Evolutionary conservation across 2,329 filamentous ascomycete species (phyloP), one percentile per base, ranked within the genome.

Genomic region (Microsporum audouinii): DNA sequence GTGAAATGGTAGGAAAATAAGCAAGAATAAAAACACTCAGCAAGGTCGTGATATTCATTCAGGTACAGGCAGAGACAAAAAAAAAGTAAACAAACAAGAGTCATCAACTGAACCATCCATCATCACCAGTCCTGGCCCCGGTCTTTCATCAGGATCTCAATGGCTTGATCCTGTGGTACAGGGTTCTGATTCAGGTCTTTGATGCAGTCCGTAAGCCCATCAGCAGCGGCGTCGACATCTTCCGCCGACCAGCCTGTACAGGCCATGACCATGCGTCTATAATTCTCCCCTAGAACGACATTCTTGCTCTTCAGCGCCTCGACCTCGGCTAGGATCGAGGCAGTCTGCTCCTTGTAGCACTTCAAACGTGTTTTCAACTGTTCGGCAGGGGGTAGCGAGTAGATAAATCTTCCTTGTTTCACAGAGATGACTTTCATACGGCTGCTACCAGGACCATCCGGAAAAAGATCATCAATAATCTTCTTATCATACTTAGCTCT

Each of bases 261-360:
- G 10, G 96, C 78, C 60, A 88, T 85, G 29, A 99, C 90, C 34
- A 97, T 89, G 66, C 87, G 88, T 31, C 91, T 83, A 71, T 96
- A 96, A 74, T 94, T 90, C 66, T 87, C 80, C 69, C 96, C 92
- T 2, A 95, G 80, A 60, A 96, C 91, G 3, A 85, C 86, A 67
- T 89, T 92, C 63, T 88, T 85, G 34, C 87, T 86, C 71, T 89
- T 87, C 6, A 99, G 80, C 4, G 82, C 82, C 17, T 82, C 81
- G 1, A 90, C 86, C 66, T 87, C 84, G 58, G 84, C 82, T 59
- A 83, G 78, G 10, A 94, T 84, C 17, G 81, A 78, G 47, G 82
- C 79, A 51, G 90, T 89, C 55, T 90, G 85, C 10, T 78, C 77
- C 61, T 83, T 80, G 63, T 96, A 87, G 2, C 88, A 88, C 45